phyloP scores from a whole-genome alignment of 768 basidiomycete species.

The Rossbeevera mucosa region DNA sequence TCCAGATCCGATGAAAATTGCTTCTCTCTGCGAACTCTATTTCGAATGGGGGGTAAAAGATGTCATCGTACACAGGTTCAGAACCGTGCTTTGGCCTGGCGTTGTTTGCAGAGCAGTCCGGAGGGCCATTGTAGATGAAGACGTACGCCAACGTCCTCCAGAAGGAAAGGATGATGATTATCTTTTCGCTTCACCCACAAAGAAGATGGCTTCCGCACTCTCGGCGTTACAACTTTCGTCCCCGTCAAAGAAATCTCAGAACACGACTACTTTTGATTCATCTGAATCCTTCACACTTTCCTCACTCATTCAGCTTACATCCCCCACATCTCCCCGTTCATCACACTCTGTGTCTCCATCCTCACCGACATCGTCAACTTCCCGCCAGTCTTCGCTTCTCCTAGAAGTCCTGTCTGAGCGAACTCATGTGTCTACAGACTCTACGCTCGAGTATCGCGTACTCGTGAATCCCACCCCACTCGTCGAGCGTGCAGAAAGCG shows the following conservation, averaged over 20 bases:
- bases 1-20: slow-evolving; percentile 66
- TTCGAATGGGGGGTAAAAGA: slow-evolving; percentile 92
- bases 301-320: slow-evolving; percentile 14
- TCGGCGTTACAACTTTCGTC: slow-evolving; percentile 16
- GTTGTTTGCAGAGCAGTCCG: slow-evolving; percentile 67
- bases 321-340: background rate
- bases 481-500: slow-evolving; percentile 59
- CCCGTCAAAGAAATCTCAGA: slow-evolving; percentile 11
- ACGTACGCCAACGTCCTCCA: slow-evolving; percentile 22
- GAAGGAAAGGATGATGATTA: background rate
- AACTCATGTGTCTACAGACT: slow-evolving; percentile 66
- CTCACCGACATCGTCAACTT: slow-evolving; percentile 24
- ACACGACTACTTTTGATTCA: background rate
- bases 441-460: slow-evolving; percentile 72
- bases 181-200: slow-evolving; percentile 15
- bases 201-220: slow-evolving; percentile 9
- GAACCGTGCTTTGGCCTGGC: slow-evolving; percentile 77
- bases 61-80: slow-evolving; percentile 77
- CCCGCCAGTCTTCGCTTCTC: slow-evolving; percentile 42
- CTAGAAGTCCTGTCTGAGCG: slow-evolving; percentile 63
- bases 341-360: slow-evolving; percentile 1
- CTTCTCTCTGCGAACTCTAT: slow-evolving; percentile 75
- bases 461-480: slow-evolving; percentile 67
- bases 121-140: slow-evolving; percentile 52
- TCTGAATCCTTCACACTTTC: slow-evolving; percentile 11